Conservation (phyloP, 768 basidiomycete species). For the Xanthoconium stramineum region DNA sequence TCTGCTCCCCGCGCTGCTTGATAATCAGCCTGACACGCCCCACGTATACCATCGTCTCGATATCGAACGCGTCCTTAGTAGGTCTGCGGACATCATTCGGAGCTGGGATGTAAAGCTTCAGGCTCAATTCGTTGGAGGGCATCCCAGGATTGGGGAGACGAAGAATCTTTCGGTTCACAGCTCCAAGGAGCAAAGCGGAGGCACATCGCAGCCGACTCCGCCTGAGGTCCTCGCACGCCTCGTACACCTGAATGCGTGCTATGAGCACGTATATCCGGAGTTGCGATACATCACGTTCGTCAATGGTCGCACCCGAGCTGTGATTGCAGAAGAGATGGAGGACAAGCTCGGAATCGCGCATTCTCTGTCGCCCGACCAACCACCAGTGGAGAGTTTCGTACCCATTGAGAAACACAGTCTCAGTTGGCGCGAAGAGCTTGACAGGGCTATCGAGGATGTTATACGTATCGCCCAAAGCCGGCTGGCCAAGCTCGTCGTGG, state of each 20-base stretch:
- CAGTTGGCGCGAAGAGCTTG: conserved; percentile 65
- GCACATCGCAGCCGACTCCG: conserved; percentile 48
- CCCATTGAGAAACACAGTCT: conserved; percentile 37
- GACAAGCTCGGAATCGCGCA: conserved; percentile 51
- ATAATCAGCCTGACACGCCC: conserved; percentile 21
- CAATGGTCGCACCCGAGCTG: conserved; percentile 71
- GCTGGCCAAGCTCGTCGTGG: conserved; percentile 34
- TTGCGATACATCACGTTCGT: conserved; percentile 92
- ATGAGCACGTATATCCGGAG: conserved; percentile 70
- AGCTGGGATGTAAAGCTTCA: conserved; percentile 50
- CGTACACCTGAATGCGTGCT: conserved; percentile 70
- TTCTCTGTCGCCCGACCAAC: conserved; percentile 41
- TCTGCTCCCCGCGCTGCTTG: conserved; percentile 53
- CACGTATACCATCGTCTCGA: conserved; percentile 30
- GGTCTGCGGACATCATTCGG: conserved; percentile 45
- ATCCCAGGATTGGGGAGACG: conserved; percentile 87
- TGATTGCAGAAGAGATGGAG: conserved; percentile 81
- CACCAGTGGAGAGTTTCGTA: conserved; percentile 35
- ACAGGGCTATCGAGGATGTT: conserved; percentile 70
- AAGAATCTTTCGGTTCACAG: conserved; percentile 73
- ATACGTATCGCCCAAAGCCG: conserved; percentile 75
- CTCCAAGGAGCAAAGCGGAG: conserved; percentile 72
- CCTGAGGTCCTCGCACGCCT: conserved; percentile 74
- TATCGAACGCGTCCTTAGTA: conserved; percentile 55
- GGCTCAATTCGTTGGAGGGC: conserved; percentile 72